Evolutionary conservation across 2,329 filamentous ascomycete species (phyloP), one percentile per base, ranked within the genome.

Genomic region (Beauveria brongniartii): DNA sequence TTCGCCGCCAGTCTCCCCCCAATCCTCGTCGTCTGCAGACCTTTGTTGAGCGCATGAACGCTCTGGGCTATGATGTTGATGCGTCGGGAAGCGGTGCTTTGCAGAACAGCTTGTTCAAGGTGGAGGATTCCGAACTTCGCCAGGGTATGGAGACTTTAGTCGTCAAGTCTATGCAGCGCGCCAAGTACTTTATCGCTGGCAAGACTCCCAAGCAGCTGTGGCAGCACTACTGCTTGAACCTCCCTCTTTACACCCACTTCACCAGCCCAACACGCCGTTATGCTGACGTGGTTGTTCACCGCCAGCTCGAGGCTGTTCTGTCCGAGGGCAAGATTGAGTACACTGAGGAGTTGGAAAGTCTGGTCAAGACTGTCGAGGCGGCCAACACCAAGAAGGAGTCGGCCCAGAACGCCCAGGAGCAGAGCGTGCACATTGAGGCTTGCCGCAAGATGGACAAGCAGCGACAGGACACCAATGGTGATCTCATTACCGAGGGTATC

Each of bases 311-410:
- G 71, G 83, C 90, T 63, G 86, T 91, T 55, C 82, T 99, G 43
- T 94, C 91, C 1, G 85, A 91, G 59, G 90, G 90, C 64, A 83
- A 87, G 64, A 82, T 90, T 53, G 92, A 97, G 69, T 97, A 94
- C 73, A 86, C 79, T 5, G 94, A 99, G 67, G 94, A 99, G 64
- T 75, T 94, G 63, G 94, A 99, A 71, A 87, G 81, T 61, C 80
- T 99, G 47, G 87, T 87, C 69, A 99, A 97, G 84, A 96, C 90
- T 55, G 90, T 92, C 9, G 94, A 99, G 75, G 86, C 91, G 67
- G 96, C 91, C 82, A 99, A 99, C 79, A 96, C 90, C 71, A 99
- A 97, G 86, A 99, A 97, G 75, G 94, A 99, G 72, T 97, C 92
- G 14, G 92, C 94, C 1, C 93, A 96, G 77, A 94, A 91, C 70